phyloP scores from a whole-genome alignment of 306 rosid genomes.

The Cercis canadensis region DNA sequence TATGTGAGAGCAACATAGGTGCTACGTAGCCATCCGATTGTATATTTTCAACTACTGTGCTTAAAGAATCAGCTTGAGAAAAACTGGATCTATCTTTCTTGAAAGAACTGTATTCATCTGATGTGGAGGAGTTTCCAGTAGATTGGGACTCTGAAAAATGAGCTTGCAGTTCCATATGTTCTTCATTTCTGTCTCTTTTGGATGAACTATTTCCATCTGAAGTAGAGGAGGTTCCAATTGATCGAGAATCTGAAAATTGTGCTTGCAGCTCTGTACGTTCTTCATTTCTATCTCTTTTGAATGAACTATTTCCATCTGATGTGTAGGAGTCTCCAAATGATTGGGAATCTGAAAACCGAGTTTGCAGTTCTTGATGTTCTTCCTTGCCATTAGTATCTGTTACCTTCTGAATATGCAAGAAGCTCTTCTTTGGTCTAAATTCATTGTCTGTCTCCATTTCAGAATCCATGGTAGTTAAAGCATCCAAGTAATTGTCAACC shows the following conservation, averaged over 20 bases:
- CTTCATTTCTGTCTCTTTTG: slow-evolving; percentile 34
- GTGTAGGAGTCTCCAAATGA: slow-evolving; percentile 31
- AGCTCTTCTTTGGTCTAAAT: slow-evolving; percentile 49
- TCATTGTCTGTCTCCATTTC: slow-evolving; percentile 77
- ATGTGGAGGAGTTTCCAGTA: slow-evolving; percentile 36
- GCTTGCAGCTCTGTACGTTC: slow-evolving; percentile 28
- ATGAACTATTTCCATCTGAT: slow-evolving; percentile 38
- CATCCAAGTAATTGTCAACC: slow-evolving; percentile 88
- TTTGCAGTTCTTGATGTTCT: slow-evolving; percentile 49
- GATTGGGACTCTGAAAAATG: slow-evolving; percentile 43
- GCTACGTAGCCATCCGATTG: slow-evolving; percentile 47
- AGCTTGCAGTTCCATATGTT: slow-evolving; percentile 27
- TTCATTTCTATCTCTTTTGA: slow-evolving; percentile 36
- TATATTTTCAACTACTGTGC: slow-evolving; percentile 55
- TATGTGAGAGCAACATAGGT: slow-evolving; percentile 44
- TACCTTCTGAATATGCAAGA: slow-evolving; percentile 44
- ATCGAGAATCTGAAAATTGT: slow-evolving; percentile 42
- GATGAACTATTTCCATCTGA: slow-evolving; percentile 41
- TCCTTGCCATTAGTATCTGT: slow-evolving; percentile 58
- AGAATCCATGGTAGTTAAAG: slow-evolving; percentile 74
- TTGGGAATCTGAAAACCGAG: slow-evolving; percentile 30
- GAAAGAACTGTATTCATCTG: slow-evolving; percentile 46
- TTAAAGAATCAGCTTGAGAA: slow-evolving; percentile 53
- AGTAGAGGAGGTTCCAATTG: slow-evolving; percentile 35
- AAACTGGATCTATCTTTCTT: slow-evolving; percentile 58